Percentiles rank a stretch among this genome's conserved stretches.
Evolutionary conservation across 257 asterid genomes (phyloP).

Genomic region (Solanum megistacrolobum): DNA sequence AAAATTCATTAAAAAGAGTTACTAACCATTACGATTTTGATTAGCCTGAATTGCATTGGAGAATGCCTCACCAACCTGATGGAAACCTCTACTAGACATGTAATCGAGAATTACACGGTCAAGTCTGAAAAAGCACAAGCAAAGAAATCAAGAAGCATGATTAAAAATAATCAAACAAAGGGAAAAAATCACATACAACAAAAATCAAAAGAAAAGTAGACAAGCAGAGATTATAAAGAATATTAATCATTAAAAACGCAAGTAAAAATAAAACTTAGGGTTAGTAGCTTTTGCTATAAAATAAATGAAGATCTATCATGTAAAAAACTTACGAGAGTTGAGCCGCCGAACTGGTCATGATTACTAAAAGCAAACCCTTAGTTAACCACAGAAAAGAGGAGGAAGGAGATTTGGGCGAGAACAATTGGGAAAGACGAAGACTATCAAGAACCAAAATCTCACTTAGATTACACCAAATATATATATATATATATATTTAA

Average conservation of each 20-base stretch:
- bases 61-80: conserved; percentile 15
- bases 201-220: background rate
- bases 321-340: background rate
- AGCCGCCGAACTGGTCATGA: background rate
- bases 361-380: background rate
- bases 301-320: background rate
- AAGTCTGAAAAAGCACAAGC: conserved; percentile 19
- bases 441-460: background rate
- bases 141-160: background rate
- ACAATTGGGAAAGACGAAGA: background rate
- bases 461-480: background rate
- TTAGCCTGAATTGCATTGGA: conserved; percentile 18
- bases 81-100: conserved; percentile 20
- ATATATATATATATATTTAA: too few relatives aligned
- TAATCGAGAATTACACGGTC: conserved; percentile 28
- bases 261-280: background rate
- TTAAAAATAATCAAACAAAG: background rate
- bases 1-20: background rate
- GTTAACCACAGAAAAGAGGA: background rate
- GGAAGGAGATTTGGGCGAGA: background rate
- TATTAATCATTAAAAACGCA: background rate
- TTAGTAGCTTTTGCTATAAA: background rate
- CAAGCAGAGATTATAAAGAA: background rate
- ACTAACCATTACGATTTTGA: conserved; percentile 16
- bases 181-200: background rate